phyloP scores from a whole-genome alignment of 768 basidiomycete genomes.

The Boletus patriciae region DNA sequence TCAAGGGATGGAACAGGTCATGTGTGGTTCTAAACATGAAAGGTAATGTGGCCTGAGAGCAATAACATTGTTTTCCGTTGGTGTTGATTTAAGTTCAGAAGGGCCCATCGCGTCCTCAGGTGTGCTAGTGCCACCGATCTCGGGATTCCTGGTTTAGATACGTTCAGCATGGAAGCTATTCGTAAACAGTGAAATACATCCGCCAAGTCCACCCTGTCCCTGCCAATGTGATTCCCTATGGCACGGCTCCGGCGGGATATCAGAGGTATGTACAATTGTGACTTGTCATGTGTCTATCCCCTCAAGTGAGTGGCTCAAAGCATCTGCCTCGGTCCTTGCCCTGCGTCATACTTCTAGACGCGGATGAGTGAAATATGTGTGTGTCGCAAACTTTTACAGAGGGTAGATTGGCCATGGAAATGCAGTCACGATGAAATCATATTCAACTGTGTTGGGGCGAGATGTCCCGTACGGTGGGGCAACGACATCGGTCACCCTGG shows the following conservation, averaged over 20 bases:
- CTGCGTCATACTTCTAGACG: not conserved
- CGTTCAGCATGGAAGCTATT: constrained; percentile 1
- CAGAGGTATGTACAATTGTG: not conserved
- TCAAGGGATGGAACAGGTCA: not conserved
- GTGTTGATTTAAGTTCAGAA: not conserved
- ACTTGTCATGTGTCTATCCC: constrained; percentile 5
- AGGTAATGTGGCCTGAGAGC: not conserved
- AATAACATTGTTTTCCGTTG: not conserved
- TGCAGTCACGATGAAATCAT: too few species aligned
- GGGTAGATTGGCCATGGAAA: too few species aligned
- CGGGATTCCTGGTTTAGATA: not conserved
- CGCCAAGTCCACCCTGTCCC: not conserved
- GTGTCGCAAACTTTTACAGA: too few species aligned
- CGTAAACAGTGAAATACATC: not conserved
- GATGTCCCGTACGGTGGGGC: too few species aligned
- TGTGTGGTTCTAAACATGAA: not conserved
- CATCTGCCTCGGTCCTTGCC: not conserved
- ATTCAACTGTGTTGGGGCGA: too few species aligned
- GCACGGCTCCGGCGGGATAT: not conserved
- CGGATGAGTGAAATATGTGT: too few species aligned
- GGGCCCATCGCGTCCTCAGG: not conserved
- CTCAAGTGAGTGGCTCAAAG: constrained; percentile 8
- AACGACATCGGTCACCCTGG: too few species aligned
- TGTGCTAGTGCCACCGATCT: not conserved
- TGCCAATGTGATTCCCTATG: not conserved